Evolutionary conservation across 2,329 filamentous ascomycete genomes (phyloP).

Genomic region (Dryadomyces quercivorus): DNA sequence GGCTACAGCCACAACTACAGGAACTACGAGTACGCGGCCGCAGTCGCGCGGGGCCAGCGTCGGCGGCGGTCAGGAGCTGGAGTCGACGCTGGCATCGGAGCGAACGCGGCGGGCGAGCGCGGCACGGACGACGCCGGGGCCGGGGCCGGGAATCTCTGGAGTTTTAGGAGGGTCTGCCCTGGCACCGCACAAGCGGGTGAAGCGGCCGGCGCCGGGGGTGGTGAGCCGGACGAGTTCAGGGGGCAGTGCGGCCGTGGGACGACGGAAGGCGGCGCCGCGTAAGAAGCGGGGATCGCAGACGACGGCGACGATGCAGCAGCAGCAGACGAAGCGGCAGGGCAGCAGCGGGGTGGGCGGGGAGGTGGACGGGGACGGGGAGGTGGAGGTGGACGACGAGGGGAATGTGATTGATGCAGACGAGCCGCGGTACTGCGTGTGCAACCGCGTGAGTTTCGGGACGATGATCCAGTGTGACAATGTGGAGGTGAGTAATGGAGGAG

Average conservation of each 20-base stretch:
- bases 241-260: constrained; percentile 56
- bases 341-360: constrained; percentile 29
- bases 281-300: constrained; percentile 41
- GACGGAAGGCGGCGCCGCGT: constrained; percentile 55
- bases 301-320: constrained; percentile 16
- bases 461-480: constrained; percentile 78
- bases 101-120: constrained; percentile 44
- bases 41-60: constrained; percentile 16
- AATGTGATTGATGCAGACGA: constrained; percentile 65
- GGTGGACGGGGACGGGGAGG: constrained; percentile 33
- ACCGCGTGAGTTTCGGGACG: constrained; percentile 65
- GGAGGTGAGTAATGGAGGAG: constrained; percentile 42
- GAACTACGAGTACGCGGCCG: constrained; percentile 10
- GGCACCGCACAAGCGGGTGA: constrained; percentile 44
- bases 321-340: constrained; percentile 20
- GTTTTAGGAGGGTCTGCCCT: constrained; percentile 32
- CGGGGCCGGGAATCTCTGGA: too few species aligned
- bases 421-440: constrained; percentile 65
- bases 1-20: constrained; percentile 3
- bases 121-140: constrained; percentile 42
- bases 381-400: constrained; percentile 55
- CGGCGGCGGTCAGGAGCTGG: constrained; percentile 31
- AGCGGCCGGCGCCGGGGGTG: constrained; percentile 60
- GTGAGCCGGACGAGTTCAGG: constrained; percentile 51
- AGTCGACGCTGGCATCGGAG: constrained; percentile 35